phyloP scores from a whole-genome alignment of 1,284 basidiomycete genomes.

The Pseudozyma tsukubaensis region DNA sequence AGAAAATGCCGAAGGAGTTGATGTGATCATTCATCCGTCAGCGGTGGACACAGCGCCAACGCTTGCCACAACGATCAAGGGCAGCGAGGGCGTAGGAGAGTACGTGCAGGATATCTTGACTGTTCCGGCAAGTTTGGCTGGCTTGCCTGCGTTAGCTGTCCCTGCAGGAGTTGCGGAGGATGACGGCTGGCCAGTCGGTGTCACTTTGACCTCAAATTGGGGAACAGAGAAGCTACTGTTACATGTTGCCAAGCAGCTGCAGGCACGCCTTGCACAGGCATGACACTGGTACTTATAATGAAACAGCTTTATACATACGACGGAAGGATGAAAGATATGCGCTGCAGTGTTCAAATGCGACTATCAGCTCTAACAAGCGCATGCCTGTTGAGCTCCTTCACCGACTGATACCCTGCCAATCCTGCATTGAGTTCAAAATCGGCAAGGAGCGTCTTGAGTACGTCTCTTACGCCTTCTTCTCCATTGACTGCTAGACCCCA shows the following conservation, averaged over 20 bases:
- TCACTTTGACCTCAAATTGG: constrained; percentile 90
- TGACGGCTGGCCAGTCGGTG: constrained; percentile 81
- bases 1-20: constrained; percentile 72
- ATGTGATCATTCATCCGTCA: constrained; percentile 81
- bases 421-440: constrained; percentile 55
- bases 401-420: constrained; percentile 36
- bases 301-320: background rate
- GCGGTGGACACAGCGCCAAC: constrained; percentile 59
- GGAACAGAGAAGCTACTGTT: constrained; percentile 80
- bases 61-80: constrained; percentile 17
- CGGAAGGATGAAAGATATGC: background rate
- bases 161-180: constrained; percentile 72
- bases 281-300: too few species aligned
- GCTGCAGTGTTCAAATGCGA: constrained; percentile 8
- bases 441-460: constrained; percentile 57
- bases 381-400: constrained; percentile 18
- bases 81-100: constrained; percentile 16
- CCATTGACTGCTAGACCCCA: constrained; percentile 62
- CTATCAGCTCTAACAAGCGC: constrained; percentile 36
- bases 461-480: constrained; percentile 56
- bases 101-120: constrained; percentile 94
- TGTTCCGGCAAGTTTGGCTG: constrained; percentile 89
- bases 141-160: constrained; percentile 83
- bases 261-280: constrained; percentile 52
- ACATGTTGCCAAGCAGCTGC: constrained; percentile 73